Evolutionary conservation across 2,329 filamentous ascomycete species (phyloP).

Genomic region (Colletotrichum neosansevieriae): DNA sequence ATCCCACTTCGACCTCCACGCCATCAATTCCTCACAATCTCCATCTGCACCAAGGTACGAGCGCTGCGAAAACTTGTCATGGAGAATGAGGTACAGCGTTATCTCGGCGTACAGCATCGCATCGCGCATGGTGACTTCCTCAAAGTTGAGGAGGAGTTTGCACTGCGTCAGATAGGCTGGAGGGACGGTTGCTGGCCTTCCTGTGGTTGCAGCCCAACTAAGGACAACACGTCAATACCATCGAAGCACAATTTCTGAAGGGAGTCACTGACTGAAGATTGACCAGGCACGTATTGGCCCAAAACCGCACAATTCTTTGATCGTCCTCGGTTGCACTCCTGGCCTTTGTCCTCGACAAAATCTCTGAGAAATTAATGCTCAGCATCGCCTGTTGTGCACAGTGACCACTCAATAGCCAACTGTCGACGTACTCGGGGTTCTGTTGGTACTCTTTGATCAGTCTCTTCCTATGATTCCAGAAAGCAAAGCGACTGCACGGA

Average conservation of each 20-base stretch:
- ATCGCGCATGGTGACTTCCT: constrained; percentile 55
- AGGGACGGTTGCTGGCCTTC: constrained; percentile 53
- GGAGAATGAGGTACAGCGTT: constrained; percentile 51
- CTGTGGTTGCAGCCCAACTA: constrained; percentile 56
- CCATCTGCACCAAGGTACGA: constrained; percentile 47
- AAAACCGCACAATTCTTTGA: constrained; percentile 51
- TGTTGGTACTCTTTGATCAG: neutral
- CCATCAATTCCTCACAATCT: constrained; percentile 49
- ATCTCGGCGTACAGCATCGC: constrained; percentile 56
- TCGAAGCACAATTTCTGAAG: neutral
- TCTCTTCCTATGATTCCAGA: neutral
- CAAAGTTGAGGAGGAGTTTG: constrained; percentile 54
- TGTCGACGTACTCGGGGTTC: constrained; percentile 54
- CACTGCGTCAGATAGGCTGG: constrained; percentile 54
- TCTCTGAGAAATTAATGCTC: constrained; percentile 56
- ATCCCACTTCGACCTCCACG: constrained; percentile 52
- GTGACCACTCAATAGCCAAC: constrained; percentile 56
- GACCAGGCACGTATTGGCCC: constrained; percentile 53
- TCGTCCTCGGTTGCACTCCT: constrained; percentile 49
- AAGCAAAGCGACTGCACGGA: too few relatives aligned
- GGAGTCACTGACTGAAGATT: constrained; percentile 48
- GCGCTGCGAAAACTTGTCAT: constrained; percentile 50
- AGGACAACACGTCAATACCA: neutral
- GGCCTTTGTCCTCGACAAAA: constrained; percentile 51
- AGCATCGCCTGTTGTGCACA: constrained; percentile 58